Percentiles rank a stretch among this genome's conserved stretches.
Conservation (phyloP, 164 flowering plant genomes). For the Vitis labrusca region DNA sequence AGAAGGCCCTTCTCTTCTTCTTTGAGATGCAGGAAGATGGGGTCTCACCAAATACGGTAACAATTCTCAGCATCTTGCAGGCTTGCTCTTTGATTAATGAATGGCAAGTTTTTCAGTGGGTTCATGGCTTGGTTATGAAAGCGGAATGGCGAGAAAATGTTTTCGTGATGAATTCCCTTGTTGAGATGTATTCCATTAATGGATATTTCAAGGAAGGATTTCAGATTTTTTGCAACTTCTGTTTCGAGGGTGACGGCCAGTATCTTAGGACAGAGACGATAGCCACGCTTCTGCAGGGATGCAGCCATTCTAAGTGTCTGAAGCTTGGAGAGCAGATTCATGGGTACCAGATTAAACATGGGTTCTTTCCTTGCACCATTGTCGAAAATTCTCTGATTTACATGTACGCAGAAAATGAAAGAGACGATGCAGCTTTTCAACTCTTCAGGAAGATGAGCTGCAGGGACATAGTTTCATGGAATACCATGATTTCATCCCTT, state of each 20-base stretch:
- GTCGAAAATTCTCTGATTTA: slow-evolving; percentile 35
- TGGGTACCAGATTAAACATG: slow-evolving; percentile 23
- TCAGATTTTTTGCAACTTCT: slow-evolving; percentile 14
- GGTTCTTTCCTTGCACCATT: slow-evolving; percentile 16
- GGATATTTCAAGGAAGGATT: slow-evolving; percentile 19
- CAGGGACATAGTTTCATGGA: slow-evolving; percentile 32
- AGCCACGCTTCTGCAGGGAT: slow-evolving; percentile 33
- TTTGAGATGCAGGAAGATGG: slow-evolving; percentile 21
- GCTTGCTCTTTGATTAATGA: slow-evolving; percentile 25
- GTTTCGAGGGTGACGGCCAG: slow-evolving; percentile 15
- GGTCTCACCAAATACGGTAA: slow-evolving; percentile 11
- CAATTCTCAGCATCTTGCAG: slow-evolving; percentile 20
- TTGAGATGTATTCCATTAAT: slow-evolving; percentile 26
- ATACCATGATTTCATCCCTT: slow-evolving; percentile 27
- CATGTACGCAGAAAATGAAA: slow-evolving; percentile 28
- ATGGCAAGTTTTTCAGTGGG: slow-evolving; percentile 11
- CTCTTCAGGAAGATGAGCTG: slow-evolving; percentile 17
- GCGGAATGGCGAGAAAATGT: slow-evolving; percentile 7
- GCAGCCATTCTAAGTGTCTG: slow-evolving; percentile 14
- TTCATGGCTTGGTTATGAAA: slow-evolving; percentile 33
- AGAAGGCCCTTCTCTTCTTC: slow-evolving; percentile 17
- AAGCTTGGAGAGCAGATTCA: slow-evolving; percentile 27
- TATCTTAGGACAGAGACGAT: slow-evolving; percentile 27
- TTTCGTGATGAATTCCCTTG: slow-evolving; percentile 24
- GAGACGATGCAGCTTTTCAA: slow-evolving; percentile 7